Percentiles rank a stretch among this genome's conserved stretches.
These are phyloP conservation scores for Dactylellina drechsleri DNA, from an alignment of 2,329 filamentous ascomycete genomes.

Conservation along the genomic window DNA sequence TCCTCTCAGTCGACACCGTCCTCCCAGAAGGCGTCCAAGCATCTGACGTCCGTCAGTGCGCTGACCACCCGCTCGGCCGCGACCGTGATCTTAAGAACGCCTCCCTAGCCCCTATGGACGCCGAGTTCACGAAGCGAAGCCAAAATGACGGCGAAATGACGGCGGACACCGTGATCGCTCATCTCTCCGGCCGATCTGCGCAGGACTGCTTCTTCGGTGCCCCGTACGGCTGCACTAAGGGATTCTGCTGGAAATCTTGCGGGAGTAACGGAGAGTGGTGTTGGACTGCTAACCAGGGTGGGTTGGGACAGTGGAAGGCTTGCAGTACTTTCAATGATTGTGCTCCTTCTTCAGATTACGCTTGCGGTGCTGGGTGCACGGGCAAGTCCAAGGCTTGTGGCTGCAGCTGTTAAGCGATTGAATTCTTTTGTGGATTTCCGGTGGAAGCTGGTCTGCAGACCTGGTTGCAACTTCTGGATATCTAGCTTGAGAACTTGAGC, in stretches of 20 bases:
- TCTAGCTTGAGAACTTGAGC: no score
- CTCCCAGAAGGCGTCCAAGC: conserved; percentile 23
- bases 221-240: conserved; percentile 23
- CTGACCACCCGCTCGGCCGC: conserved; percentile 28
- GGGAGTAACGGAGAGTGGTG: conserved; percentile 40
- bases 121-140: neutral
- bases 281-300: conserved; percentile 30
- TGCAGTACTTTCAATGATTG: conserved; percentile 27
- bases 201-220: conserved; percentile 11
- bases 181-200: conserved; percentile 5
- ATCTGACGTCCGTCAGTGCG: conserved; percentile 32
- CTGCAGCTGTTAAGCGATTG: conserved; percentile 27
- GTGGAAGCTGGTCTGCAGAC: neutral
- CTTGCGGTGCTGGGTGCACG: conserved; percentile 24
- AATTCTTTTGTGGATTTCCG: neutral
- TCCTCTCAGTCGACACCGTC: neutral
- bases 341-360: neutral
- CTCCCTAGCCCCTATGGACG: conserved; percentile 17
- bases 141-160: neutral
- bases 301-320: conserved; percentile 17
- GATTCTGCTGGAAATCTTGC: conserved; percentile 46
- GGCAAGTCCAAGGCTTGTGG: conserved; percentile 7
- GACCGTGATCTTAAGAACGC: conserved; percentile 25
- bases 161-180: conserved; percentile 1
- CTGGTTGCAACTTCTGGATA: neutral